These are phyloP conservation scores for Suhomyces taliae DNA, from an alignment of 1,139 yeast genomes.

Conservation along the genomic window DNA sequence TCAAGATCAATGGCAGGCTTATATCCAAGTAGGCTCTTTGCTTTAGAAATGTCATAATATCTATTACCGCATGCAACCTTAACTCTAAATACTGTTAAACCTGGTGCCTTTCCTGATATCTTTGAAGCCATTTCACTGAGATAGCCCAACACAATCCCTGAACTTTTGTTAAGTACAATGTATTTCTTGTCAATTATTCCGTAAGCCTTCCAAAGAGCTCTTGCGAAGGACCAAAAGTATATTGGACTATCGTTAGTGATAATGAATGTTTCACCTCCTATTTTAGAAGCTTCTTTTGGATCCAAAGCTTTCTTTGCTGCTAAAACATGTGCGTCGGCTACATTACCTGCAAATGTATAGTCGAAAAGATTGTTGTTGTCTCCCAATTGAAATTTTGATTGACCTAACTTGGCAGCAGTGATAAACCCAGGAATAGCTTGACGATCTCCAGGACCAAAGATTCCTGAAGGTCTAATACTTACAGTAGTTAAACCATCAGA, in stretches of 20 bases:
- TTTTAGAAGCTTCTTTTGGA: slow-evolving; percentile 34
- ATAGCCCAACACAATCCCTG: slow-evolving; percentile 81
- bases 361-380: slow-evolving; percentile 91
- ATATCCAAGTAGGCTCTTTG: slow-evolving; percentile 75
- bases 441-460: slow-evolving; percentile 98
- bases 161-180: slow-evolving; percentile 66
- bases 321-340: slow-evolving; percentile 92
- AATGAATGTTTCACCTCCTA: slow-evolving; percentile 87
- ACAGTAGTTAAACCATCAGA: slow-evolving; percentile 65
- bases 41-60: slow-evolving; percentile 89
- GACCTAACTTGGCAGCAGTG: slow-evolving; percentile 79
- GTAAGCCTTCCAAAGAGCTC: slow-evolving; percentile 96
- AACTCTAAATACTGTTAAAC: slow-evolving; percentile 95
- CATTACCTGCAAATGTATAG: slow-evolving; percentile 99
- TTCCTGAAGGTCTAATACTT: slow-evolving; percentile 95
- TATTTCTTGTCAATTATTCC: slow-evolving; percentile 74
- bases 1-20: slow-evolving; percentile 78
- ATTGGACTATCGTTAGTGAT: slow-evolving; percentile 93
- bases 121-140: slow-evolving; percentile 72
- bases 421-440: slow-evolving; percentile 94
- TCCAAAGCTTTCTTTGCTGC: slow-evolving; percentile 78
- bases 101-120: slow-evolving; percentile 78
- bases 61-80: slow-evolving; percentile 92
- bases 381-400: slow-evolving; percentile 90
- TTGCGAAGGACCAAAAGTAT: slow-evolving; percentile 95